Percentiles rank a stretch among this genome's conserved stretches.
phyloP scores from a whole-genome alignment of 2,329 filamentous ascomycete species.

The Aphanoascus verrucosus region DNA sequence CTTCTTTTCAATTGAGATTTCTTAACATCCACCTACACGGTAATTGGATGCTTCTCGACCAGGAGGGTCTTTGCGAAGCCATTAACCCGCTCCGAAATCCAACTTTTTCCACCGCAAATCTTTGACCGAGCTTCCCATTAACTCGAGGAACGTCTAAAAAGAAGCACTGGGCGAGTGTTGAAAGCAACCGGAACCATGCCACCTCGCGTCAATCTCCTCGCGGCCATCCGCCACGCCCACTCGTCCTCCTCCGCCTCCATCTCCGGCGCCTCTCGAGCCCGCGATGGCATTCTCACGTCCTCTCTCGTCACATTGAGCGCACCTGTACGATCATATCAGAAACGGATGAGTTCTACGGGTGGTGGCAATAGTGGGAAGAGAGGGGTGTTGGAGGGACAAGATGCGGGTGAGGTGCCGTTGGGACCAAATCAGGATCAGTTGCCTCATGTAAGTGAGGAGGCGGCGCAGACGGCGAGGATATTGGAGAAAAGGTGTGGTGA shows the following conservation, averaged over 20 bases:
- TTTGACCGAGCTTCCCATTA: no score
- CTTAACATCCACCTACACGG: no score
- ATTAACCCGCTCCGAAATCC: no score
- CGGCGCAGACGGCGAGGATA: constrained; percentile 48
- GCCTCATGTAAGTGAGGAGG: constrained; percentile 55
- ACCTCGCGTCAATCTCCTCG: constrained; percentile 10
- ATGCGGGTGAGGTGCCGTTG: constrained; percentile 21
- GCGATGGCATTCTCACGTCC: constrained; percentile 3
- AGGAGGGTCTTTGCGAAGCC: no score
- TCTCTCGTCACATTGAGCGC: constrained; percentile 18
- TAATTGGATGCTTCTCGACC: no score
- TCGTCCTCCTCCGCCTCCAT: not conserved
- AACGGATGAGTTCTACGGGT: constrained; percentile 30
- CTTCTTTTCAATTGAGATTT: no score
- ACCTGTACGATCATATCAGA: constrained; percentile 14
- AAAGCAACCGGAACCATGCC: no score
- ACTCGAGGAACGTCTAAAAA: no score
- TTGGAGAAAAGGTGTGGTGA: constrained; percentile 38
- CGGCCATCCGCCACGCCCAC: constrained; percentile 10
- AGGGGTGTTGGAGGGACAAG: constrained; percentile 12
- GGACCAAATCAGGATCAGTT: constrained; percentile 44
- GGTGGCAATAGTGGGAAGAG: constrained; percentile 21
- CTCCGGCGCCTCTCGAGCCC: not conserved
- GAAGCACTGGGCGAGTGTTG: no score
- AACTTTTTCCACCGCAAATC: no score